A percentile compares a stretch with the other conserved stretches of the same genome.
Evolutionary conservation across 2,329 filamentous ascomycete genomes (phyloP).

Genomic region (Trichoderma hamatum): DNA sequence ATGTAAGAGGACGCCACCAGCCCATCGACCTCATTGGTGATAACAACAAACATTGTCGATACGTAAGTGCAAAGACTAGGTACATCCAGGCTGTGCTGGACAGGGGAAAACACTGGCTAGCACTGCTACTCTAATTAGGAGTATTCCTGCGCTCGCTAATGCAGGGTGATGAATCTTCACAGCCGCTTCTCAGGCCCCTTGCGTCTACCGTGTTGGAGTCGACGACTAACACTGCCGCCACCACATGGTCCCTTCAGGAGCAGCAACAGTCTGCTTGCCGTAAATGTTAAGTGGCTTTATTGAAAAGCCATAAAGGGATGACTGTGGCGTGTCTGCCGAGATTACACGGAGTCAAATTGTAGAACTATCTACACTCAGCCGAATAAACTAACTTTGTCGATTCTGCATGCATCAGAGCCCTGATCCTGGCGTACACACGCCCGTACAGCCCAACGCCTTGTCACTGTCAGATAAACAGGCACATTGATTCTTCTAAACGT

Average conservation of each 20-base stretch:
- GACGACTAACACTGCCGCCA: background rate
- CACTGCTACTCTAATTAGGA: background rate
- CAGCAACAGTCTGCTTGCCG: background rate
- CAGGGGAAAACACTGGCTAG: background rate
- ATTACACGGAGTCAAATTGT: background rate
- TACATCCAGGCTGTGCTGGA: background rate
- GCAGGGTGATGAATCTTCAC: slow-evolving; percentile 1
- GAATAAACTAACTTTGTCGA: background rate
- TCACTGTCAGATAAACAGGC: background rate
- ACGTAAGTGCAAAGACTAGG: slow-evolving; percentile 14
- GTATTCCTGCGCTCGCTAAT: slow-evolving; percentile 9
- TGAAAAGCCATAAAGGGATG: background rate
- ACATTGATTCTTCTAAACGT: background rate
- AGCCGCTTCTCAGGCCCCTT: background rate
- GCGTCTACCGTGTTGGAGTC: background rate
- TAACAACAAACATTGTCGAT: background rate
- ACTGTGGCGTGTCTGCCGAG: slow-evolving; percentile 8
- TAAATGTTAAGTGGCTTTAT: background rate
- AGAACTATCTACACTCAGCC: background rate
- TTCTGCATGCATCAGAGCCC: background rate
- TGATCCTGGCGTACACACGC: background rate
- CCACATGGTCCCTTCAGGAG: background rate
- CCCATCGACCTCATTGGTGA: background rate
- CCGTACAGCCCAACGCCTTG: background rate
- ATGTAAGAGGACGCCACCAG: background rate